These are phyloP conservation scores for Cylindrotheca closterium DNA, from an alignment of 108 stramenopile genomes.

Conservation along the genomic window DNA sequence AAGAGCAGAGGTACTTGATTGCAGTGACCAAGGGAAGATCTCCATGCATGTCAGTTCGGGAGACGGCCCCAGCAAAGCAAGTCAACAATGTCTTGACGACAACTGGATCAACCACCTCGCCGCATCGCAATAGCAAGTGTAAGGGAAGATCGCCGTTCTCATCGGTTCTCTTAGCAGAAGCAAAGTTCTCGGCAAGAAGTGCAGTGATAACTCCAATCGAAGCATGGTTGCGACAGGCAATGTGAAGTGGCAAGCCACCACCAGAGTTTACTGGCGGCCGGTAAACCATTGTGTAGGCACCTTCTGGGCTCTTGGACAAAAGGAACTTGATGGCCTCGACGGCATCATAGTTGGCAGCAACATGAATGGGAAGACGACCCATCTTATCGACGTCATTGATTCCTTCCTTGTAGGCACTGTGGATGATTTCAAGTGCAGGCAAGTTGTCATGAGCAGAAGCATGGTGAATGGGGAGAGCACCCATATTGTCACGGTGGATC, in stretches of 20 bases:
- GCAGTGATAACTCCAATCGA: conserved; percentile 87
- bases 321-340: conserved; percentile 86
- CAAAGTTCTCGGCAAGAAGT: conserved; percentile 76
- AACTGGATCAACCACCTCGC: conserved; percentile 80
- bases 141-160: conserved; percentile 87
- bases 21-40: conserved; percentile 84
- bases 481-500: conserved; percentile 82
- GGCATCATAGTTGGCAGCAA: conserved; percentile 84
- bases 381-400: conserved; percentile 76
- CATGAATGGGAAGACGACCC: conserved; percentile 84
- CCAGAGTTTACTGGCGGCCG: conserved; percentile 69
- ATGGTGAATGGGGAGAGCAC: conserved; percentile 88
- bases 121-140: conserved; percentile 84
- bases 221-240: conserved; percentile 82
- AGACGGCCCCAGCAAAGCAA: conserved; percentile 75
- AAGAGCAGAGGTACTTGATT: conserved; percentile 71
- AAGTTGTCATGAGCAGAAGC: conserved; percentile 80
- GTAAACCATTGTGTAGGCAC: conserved; percentile 80
- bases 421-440: conserved; percentile 82
- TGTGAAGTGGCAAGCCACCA: conserved; percentile 79
- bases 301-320: conserved; percentile 71
- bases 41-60: conserved; percentile 78
- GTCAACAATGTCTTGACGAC: conserved; percentile 87
- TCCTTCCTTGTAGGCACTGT: conserved; percentile 88
- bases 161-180: conserved; percentile 77